These are phyloP conservation scores for Peterozyma xylosa DNA, from an alignment of 805 yeast genomes.

Conservation along the genomic window DNA sequence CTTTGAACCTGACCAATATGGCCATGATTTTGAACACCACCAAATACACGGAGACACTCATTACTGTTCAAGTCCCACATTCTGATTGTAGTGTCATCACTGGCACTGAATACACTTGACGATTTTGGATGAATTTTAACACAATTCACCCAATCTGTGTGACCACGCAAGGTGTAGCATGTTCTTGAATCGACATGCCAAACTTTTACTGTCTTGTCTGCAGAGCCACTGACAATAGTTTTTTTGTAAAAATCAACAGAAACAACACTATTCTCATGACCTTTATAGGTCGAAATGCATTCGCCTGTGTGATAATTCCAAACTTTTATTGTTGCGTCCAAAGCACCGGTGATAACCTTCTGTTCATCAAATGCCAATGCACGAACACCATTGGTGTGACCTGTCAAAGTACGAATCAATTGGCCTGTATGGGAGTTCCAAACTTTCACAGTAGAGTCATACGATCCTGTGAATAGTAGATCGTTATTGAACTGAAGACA, in stretches of 20 bases:
- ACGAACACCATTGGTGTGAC: constrained; percentile 87
- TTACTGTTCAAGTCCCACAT: constrained; percentile 91
- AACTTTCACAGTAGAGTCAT: constrained; percentile 83
- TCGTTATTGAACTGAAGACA: constrained; percentile 77
- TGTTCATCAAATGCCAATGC: constrained; percentile 81
- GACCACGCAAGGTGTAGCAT: constrained; percentile 90
- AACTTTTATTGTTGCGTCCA: constrained; percentile 85
- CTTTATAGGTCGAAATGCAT: constrained; percentile 88
- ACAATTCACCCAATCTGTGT: constrained; percentile 84
- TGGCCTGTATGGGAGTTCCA: constrained; percentile 86
- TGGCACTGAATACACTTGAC: constrained; percentile 73
- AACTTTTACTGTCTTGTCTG: constrained; percentile 85
- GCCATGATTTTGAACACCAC: constrained; percentile 65
- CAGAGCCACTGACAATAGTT: constrained; percentile 86
- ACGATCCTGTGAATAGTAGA: constrained; percentile 82
- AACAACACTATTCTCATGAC: constrained; percentile 82
- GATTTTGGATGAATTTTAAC: constrained; percentile 81
- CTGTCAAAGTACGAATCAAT: constrained; percentile 66
- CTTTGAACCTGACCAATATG: constrained; percentile 94
- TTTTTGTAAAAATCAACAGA: constrained; percentile 76
- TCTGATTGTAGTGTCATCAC: constrained; percentile 86
- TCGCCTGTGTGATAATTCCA: constrained; percentile 96
- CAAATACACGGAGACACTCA: constrained; percentile 72
- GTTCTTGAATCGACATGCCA: constrained; percentile 96
- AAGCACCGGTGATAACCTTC: constrained; percentile 85